A percentile compares a stretch with the other conserved stretches of the same genome.
These are phyloP conservation scores for Teratosphaeria gauchensis DNA, from an alignment of 2,329 filamentous ascomycete species.

Conservation along the genomic window DNA sequence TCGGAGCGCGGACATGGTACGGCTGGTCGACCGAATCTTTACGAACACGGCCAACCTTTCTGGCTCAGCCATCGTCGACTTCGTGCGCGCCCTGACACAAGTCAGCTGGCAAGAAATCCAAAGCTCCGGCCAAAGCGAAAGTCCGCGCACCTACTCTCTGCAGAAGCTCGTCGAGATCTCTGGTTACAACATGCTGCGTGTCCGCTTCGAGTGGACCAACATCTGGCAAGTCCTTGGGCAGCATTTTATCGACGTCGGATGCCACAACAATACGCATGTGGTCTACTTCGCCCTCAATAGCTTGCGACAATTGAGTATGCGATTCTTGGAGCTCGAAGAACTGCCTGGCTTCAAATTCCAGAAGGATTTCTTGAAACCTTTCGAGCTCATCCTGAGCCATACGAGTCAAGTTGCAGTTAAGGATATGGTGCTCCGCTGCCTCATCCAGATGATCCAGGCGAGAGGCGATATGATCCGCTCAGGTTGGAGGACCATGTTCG, in stretches of 20 bases:
- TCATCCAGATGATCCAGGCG: constrained; percentile 99
- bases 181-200: constrained; percentile 99
- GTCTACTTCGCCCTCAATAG: constrained; percentile 98
- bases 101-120: constrained; percentile 99
- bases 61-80: constrained; percentile 90
- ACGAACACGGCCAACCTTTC: constrained; percentile 90
- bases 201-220: constrained; percentile 95
- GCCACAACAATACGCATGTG: constrained; percentile 89
- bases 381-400: constrained; percentile 94
- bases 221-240: constrained; percentile 97
- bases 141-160: constrained; percentile 88
- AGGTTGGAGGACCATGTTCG: constrained; percentile 99
- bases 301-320: constrained; percentile 89
- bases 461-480: constrained; percentile 93
- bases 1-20: constrained; percentile 84
- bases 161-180: constrained; percentile 98
- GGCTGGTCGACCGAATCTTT: constrained; percentile 90
- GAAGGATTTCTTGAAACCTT: constrained; percentile 97
- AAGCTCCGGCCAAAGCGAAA: constrained; percentile 90
- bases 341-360: constrained; percentile 98
- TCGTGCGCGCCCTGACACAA: constrained; percentile 82
- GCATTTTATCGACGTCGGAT: constrained; percentile 97
- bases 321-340: constrained; percentile 97
- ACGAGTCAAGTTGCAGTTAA: constrained; percentile 87
- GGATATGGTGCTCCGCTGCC: constrained; percentile 88